Base-by-base conservation (phyloP, 495 filamentous ascomycete species). In the Penicillium samsonianum region DNA sequence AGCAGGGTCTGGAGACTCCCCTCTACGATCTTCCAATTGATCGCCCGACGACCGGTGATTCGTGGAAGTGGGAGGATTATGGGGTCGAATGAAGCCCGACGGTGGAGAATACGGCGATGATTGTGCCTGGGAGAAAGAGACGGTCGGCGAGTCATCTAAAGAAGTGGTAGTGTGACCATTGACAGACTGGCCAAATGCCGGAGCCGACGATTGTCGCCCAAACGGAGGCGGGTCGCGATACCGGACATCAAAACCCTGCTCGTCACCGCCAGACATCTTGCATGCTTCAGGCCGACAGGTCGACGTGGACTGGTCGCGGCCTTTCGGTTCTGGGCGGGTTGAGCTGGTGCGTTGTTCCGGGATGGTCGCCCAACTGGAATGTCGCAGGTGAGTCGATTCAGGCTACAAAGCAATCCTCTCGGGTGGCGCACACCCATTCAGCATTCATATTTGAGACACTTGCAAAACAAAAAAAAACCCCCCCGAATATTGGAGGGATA, bases 1-100 rank as follows among this genome's bases (percentile, higher is more conserved):
- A 66, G 79, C 78, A 16, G 80, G 81, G 62, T 84, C 78, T 35
- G 80, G 73, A 28, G 78, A 81, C 25, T 67, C 57, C 53, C 70
- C 58, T 47, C 60, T 33, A 33, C 55, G 45, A 50, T 47, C 38
- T 25, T 61, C 40, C 20, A 58, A 54, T 51, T 51, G 63, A 51
- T 37, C 51, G 58, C 42, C 53, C 12, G 63, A 40, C 19, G 38
- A 26, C 19, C 50, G 50, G 48, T 70, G 48, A 40, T 61, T 70
- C 50, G 68, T 60, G 45, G 66, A 68, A 41, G 60, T 58, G 50
- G 62, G 61, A 12, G 62, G 59, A 52, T 57, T 62, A 46, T 69
- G 69, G 40, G 64, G 25, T 30, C 25, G 53, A 43, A 62, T 48
- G 53, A 60, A 46, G 58, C 54, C 61, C 51, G 63, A 69, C 53